A percentile compares a stretch with the other conserved stretches of the same genome.
Evolutionary conservation across 164 flowering plant species (phyloP).

Genomic region (Vitis labrusca): DNA sequence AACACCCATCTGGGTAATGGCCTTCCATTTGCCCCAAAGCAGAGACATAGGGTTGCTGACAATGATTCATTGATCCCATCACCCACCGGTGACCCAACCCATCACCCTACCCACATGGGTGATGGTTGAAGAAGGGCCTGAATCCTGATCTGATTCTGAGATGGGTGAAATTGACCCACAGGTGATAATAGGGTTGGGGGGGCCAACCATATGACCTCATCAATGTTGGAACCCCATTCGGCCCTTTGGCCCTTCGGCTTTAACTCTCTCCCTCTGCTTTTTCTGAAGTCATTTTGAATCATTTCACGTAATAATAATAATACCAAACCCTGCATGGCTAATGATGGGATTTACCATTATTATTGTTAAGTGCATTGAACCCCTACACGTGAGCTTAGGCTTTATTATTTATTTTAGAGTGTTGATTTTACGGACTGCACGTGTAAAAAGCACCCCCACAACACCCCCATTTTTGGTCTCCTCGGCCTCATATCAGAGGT

Average conservation of each 20-base stretch:
- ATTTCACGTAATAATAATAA: constrained; percentile 38
- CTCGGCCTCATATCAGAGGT: too few species aligned
- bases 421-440: constrained; percentile 7
- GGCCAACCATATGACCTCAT: constrained; percentile 20
- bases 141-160: constrained; percentile 7
- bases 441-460: neutral
- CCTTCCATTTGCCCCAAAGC: constrained; percentile 12
- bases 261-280: neutral
- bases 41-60: neutral
- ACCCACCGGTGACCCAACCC: neutral
- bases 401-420: constrained; percentile 4
- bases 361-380: constrained; percentile 30
- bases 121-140: neutral
- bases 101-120: neutral
- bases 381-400: constrained; percentile 46
- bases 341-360: constrained; percentile 43
- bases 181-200: constrained; percentile 7
- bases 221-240: neutral
- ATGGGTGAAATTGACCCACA: constrained; percentile 12
- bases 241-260: neutral
- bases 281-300: constrained; percentile 38
- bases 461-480: too few species aligned
- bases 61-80: constrained; percentile 2
- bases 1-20: neutral
- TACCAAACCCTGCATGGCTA: constrained; percentile 46